Base-by-base conservation (phyloP, 148 eudicot species). In the Rhododendron molle region DNA sequence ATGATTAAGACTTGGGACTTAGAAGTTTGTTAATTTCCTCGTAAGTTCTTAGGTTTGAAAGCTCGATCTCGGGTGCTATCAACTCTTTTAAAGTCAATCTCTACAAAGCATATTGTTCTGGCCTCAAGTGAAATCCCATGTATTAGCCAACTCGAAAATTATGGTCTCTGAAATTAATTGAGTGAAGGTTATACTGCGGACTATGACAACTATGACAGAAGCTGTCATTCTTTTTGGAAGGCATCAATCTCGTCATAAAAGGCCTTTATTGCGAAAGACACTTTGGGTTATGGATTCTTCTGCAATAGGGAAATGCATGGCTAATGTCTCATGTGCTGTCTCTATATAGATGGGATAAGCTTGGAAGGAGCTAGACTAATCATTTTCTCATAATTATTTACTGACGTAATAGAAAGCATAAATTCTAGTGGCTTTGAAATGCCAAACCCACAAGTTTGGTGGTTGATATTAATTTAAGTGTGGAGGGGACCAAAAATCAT, bases 191-290 rank as follows among this genome's bases (percentile, higher is more conserved):
- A 60, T 20, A 28, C 4, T 69, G 36, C 12, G 74, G 14, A 67
- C 16, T 30, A 30, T 14, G 74, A 28, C 7, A 12, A 5, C 38
- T 14, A 4, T 30, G 76, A 14, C 38, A 71, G 8, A 67, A 13
- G 18, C 18, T 16, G 40, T 30, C 76, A 71, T 28, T 30, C 38
- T 30, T 71, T 71, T 71, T 14, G 76, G 76, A 5, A 49, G 2
- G 32, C 60, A 79, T 23, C 81, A 46, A 49, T 79, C 21, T 28
- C 81, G 15, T n/a, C 81, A 47, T n/a, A 60, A 47, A 79, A 28
- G 60, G 38, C 81, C 58, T 79, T 79, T 79, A 28, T 79, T 79
- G 60, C 30, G 81, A 79, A 79, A 79, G 81, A 26, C 52, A 47
- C 81, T 79, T 47, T 79, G 54, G 58, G 58, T n/a, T 11, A 7